Base-by-base conservation (phyloP, 176 grass and related monocot species). In the Dactylis glomerata region DNA sequence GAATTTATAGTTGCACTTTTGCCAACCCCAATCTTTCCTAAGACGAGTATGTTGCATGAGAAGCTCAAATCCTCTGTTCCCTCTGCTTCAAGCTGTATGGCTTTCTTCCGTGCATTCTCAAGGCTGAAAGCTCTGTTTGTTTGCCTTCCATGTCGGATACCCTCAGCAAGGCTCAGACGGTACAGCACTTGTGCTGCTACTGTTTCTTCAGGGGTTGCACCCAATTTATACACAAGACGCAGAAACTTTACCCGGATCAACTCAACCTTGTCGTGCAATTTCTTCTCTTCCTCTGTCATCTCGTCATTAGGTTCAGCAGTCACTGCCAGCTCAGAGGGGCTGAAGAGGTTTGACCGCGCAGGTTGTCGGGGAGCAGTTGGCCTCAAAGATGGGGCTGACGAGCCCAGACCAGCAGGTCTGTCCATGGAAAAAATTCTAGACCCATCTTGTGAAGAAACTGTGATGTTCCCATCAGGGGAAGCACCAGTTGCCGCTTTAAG, bases 1-100 rank as follows among this genome's bases (percentile, higher is more conserved):
- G 96, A 98, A 89, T 98, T 98, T 83, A 98, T 92, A 57, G 96
- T 96, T 78, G 96, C 93, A 86, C 96, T 98, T 87, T 98, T 98
- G n/a, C 96, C 96, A 33, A 95, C 91, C 80, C 96, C 96, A 85
- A 87, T 96, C 82, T 92, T 95, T 22, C 96, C 96, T 79, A 98
- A 82, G 26, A 96, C 89, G 50, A 98, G 92, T 81, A 98, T 98
- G 79, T 95, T 95, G 63, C 93, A 91, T 20, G 91, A 88, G 41
- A 98, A 98, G 76, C 90, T 84, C 68, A 96, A 64, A 81, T 86
- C 88, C 64, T 94, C 89, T 46, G 84, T 83, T 22, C 90, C 89
- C 68, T 87, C 88, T n/a, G 81, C 75, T 84, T 96, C 93, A 76
- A 87, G 89, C 78, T 81, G 78, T 47, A 94, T 78, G 47, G 93